phyloP scores from a whole-genome alignment of 1,284 basidiomycete genomes.

The Pseudozyma hubeiensis region DNA sequence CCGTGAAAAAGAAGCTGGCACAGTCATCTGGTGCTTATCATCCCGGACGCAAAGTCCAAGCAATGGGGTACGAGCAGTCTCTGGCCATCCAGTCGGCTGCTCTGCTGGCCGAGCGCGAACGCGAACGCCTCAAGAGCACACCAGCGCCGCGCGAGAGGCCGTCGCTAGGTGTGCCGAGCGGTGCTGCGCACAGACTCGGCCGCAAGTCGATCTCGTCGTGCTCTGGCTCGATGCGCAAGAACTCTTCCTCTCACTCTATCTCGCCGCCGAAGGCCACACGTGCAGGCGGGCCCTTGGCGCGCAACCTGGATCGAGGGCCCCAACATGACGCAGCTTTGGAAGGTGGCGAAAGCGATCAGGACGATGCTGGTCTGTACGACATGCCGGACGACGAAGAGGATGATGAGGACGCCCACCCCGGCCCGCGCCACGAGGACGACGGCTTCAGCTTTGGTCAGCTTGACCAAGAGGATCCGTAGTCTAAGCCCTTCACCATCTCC shows the following conservation, averaged over 20 bases:
- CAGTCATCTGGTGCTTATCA: conserved; percentile 34
- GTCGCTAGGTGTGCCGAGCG: conserved; percentile 36
- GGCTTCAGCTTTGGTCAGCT: conserved; percentile 35
- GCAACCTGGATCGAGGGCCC: conserved; percentile 32
- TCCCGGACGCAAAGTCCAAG: conserved; percentile 42
- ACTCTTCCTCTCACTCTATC: conserved; percentile 24
- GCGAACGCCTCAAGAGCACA: conserved; percentile 27
- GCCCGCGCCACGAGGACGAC: conserved; percentile 38
- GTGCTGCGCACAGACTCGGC: conserved; percentile 41
- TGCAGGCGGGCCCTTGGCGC: conserved; percentile 36
- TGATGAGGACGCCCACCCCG: conserved; percentile 28
- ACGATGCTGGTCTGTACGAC: conserved; percentile 17
- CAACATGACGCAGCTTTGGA: conserved; percentile 39
- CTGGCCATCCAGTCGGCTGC: conserved; percentile 47
- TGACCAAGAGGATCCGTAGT: conserved; percentile 28
- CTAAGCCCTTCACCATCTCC: neutral
- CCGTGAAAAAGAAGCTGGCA: conserved; percentile 46
- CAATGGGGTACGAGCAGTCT: conserved; percentile 44
- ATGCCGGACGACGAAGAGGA: conserved; percentile 30
- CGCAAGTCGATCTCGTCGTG: conserved; percentile 53
- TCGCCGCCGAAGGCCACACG: conserved; percentile 36
- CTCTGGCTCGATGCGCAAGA: conserved; percentile 43
- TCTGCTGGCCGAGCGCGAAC: conserved; percentile 41
- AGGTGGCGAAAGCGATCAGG: conserved; percentile 40
- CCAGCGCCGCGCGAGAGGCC: conserved; percentile 30